phyloP scores from a whole-genome alignment of 768 basidiomycete genomes.

The Boletus vinaceobasis region DNA sequence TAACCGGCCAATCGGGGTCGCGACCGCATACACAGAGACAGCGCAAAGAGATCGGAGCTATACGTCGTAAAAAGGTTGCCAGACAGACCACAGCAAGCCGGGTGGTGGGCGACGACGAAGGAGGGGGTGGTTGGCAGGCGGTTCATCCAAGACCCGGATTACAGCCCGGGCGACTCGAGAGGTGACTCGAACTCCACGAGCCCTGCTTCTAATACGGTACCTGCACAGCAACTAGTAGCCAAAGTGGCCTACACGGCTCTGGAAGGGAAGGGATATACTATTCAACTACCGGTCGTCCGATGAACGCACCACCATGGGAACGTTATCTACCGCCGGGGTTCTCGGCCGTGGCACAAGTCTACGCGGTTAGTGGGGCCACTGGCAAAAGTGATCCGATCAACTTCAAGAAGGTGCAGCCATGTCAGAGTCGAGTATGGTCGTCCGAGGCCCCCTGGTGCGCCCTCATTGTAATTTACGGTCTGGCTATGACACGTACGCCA shows the following conservation, averaged over 20 bases:
- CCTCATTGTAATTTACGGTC: too few species aligned
- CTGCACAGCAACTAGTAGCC: conserved; percentile 10
- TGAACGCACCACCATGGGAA: neutral
- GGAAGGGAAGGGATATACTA: too few species aligned
- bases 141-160: conserved; percentile 26
- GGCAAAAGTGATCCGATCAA: too few species aligned
- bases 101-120: neutral
- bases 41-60: neutral
- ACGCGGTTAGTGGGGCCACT: neutral
- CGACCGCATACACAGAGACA: neutral
- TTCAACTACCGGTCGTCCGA: too few species aligned
- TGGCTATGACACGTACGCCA: too few species aligned
- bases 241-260: too few species aligned
- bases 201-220: conserved; percentile 9
- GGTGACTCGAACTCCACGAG: conserved; percentile 3
- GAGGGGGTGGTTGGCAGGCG: conserved; percentile 9
- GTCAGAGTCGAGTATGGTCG: too few species aligned
- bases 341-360: too few species aligned
- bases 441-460: too few species aligned
- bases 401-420: too few species aligned
- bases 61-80: neutral
- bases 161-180: conserved; percentile 17
- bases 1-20: conserved; percentile 21
- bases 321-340: too few species aligned
- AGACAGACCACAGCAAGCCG: neutral